phyloP scores from a whole-genome alignment of 2,329 filamentous ascomycete species.

The Monosporascus sp. region DNA sequence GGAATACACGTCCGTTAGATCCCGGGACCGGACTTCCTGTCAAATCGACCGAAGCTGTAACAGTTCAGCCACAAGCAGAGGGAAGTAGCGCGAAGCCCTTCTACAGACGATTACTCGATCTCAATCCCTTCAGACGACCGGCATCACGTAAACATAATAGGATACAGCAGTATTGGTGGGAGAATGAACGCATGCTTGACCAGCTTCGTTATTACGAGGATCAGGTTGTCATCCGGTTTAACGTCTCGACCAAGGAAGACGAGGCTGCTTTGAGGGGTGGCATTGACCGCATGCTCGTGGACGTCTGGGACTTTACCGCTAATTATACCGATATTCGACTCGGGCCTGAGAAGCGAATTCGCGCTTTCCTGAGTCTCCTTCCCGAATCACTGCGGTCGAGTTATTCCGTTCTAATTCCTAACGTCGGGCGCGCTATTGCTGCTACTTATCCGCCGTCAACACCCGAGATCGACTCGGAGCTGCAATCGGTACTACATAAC shows the following conservation, averaged over 20 bases:
- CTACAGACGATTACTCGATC: constrained; percentile 19
- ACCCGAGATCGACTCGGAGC: constrained; percentile 17
- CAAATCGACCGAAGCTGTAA: neutral
- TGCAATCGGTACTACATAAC: constrained; percentile 11
- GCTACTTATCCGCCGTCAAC: constrained; percentile 62
- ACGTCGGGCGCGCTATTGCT: constrained; percentile 72
- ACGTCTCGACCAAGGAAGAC: constrained; percentile 62
- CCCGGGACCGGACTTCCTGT: neutral
- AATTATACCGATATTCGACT: constrained; percentile 83
- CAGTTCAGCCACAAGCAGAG: neutral
- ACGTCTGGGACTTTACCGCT: constrained; percentile 82
- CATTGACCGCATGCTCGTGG: constrained; percentile 70
- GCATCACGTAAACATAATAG: constrained; percentile 14
- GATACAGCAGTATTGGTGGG: constrained; percentile 17
- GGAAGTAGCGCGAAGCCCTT: constrained; percentile 15
- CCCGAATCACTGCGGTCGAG: constrained; percentile 67
- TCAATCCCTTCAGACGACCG: constrained; percentile 14
- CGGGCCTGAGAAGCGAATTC: constrained; percentile 63
- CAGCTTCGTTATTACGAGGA: constrained; percentile 58
- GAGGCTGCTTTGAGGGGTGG: constrained; percentile 65
- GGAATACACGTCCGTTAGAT: neutral
- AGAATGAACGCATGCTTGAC: constrained; percentile 23
- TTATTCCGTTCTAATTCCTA: constrained; percentile 72
- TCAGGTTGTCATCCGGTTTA: constrained; percentile 88
- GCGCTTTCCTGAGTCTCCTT: constrained; percentile 73